These are phyloP conservation scores for Hibiscus trionum DNA, from an alignment of 345 rosid genomes.

Conservation along the genomic window DNA sequence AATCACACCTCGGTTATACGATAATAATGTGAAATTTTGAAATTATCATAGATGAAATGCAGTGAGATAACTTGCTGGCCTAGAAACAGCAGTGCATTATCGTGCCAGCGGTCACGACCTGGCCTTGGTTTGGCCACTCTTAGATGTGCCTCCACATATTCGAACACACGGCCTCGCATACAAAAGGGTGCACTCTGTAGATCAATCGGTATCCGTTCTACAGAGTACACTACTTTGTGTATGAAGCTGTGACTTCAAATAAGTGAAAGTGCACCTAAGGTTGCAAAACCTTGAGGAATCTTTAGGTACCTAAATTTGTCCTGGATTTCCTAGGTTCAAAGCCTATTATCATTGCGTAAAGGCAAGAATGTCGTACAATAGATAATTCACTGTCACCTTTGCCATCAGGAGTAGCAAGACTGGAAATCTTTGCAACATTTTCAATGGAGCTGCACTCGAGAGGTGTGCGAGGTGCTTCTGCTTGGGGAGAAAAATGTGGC, in stretches of 20 bases:
- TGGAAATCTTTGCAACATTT: background rate
- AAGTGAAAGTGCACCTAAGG: background rate
- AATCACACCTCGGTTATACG: background rate
- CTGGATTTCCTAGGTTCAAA: background rate
- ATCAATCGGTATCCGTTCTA: background rate
- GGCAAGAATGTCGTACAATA: background rate
- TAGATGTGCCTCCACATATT: background rate
- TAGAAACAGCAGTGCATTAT: background rate
- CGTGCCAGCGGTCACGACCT: background rate
- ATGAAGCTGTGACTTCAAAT: background rate
- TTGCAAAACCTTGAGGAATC: background rate
- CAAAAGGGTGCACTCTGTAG: background rate
- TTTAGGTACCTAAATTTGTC: background rate
- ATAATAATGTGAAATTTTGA: background rate
- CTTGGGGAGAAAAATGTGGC: conserved; percentile 3
- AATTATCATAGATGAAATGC: background rate
- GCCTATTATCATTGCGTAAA: background rate
- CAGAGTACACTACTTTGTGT: background rate
- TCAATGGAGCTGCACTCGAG: conserved; percentile 12
- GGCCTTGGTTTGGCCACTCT: background rate
- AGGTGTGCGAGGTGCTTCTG: background rate
- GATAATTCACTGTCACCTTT: conserved; percentile 1
- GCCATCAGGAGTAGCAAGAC: background rate
- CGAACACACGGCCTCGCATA: background rate
- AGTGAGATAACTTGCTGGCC: background rate